Base-by-base conservation (phyloP, 345 rosid genomes). In the Pistacia integerrima region DNA sequence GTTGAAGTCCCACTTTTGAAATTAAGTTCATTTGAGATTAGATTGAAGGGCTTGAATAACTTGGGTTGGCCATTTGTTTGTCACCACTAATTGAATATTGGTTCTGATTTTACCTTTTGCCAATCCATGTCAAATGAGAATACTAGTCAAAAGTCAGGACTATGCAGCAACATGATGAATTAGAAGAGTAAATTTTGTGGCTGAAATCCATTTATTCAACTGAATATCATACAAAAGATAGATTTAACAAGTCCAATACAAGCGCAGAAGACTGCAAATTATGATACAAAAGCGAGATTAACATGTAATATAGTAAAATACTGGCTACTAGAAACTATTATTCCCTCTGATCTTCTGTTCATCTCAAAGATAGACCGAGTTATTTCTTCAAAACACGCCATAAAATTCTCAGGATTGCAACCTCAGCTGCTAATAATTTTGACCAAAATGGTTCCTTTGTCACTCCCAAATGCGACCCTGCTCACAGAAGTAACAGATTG, bases 381-480 rank as follows among this genome's bases (percentile, higher is more conserved):
- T 41, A 20, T 20, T 36, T n/a, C 17, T 17, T 12, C 46, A 63
- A 33, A 63, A 33, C 44, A 63, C 67, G 30, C 67, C 46, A 63
- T 13, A 41, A 8, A 5, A 5, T 7, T 41, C 8, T 9, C 11
- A 9, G 73, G 0, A 12, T 48, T 18, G 0, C 41, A 35, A 12
- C 67, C 8, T 2, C 17, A 60, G 0, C 28, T 30, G 51, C 51
- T 11, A 0, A 49, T 36, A 8, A 94, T 83, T 85, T 93, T 90
- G 74, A 88, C 95, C 92, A 93, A 85, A 67, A 89, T 82, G 67
- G 87, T 88, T 79, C 98, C 98, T 81, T 93, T 92, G 79, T 94
- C 98, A 78, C 90, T 93, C 59, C 98, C 98, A 80, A 94, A 86
- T 67, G 90, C 97, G 69, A 90, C 76, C 70, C 98, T 94, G 89